A percentile compares a stretch with the other conserved stretches of the same genome.
Conservation (phyloP, 805 yeast genomes). For the Clavispora santaluciae region DNA sequence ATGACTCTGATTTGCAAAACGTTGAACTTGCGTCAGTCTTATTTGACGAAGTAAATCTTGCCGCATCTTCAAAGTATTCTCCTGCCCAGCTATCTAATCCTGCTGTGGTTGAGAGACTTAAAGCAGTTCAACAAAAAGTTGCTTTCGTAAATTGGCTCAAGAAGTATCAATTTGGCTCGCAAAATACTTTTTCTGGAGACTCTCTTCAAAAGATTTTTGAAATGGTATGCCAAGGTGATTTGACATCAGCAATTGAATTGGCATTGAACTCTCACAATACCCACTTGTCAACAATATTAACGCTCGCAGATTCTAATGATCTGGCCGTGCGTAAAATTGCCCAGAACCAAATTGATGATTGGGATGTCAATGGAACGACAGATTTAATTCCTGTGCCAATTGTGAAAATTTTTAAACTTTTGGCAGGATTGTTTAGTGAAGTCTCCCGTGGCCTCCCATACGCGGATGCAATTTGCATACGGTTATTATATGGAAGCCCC, state of each 20-base stretch:
- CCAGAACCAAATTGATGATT: conserved; percentile 53
- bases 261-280: conserved; percentile 61
- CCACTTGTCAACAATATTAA: conserved; percentile 66
- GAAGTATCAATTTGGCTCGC: conserved; percentile 33
- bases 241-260: conserved; percentile 54
- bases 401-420: conserved; percentile 56
- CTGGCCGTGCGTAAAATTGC: conserved; percentile 54
- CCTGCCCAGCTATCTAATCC: conserved; percentile 10
- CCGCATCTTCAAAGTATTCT: conserved; percentile 2
- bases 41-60: conserved; percentile 32
- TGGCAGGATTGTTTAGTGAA: conserved; percentile 47
- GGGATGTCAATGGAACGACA: conserved; percentile 47
- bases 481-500: conserved; percentile 58
- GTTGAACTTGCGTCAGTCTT: conserved; percentile 62
- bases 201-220: conserved; percentile 49
- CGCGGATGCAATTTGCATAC: conserved; percentile 56
- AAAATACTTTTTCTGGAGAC: conserved; percentile 25
- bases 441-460: conserved; percentile 53
- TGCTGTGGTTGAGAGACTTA: conserved; percentile 14
- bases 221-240: conserved; percentile 48
- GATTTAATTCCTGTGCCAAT: conserved; percentile 49
- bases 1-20: conserved; percentile 23
- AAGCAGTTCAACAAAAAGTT: conserved; percentile 33
- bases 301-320: conserved; percentile 70
- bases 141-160: conserved; percentile 56